Evolutionary conservation across 495 filamentous ascomycete species (phyloP).

Genomic region (Penicillium longicatenatum): DNA sequence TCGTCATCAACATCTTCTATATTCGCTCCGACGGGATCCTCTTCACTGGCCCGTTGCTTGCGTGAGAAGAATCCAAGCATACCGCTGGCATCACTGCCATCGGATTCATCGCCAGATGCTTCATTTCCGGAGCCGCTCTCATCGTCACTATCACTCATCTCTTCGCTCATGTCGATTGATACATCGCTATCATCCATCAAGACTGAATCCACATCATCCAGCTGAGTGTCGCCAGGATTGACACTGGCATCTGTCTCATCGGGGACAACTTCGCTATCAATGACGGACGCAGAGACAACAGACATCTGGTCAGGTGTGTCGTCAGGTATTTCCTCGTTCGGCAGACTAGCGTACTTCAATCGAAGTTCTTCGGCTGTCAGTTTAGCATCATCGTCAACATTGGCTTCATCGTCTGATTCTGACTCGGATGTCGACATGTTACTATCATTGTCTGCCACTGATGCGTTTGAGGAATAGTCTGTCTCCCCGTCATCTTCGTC

Average conservation of each 20-base stretch:
- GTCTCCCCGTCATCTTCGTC: slow-evolving; percentile 53
- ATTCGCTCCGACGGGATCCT: slow-evolving; percentile 32
- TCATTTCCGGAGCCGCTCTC: slow-evolving; percentile 50
- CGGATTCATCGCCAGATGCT: slow-evolving; percentile 37
- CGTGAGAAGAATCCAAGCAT: slow-evolving; percentile 67
- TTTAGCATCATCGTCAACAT: slow-evolving; percentile 66
- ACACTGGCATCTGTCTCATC: slow-evolving; percentile 31
- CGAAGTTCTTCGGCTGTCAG: slow-evolving; percentile 79
- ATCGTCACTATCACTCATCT: slow-evolving; percentile 70
- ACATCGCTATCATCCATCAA: slow-evolving; percentile 76
- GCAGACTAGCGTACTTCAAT: slow-evolving; percentile 76
- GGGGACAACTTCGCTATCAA: slow-evolving; percentile 22
- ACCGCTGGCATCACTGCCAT: slow-evolving; percentile 57
- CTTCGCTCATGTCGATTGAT: slow-evolving; percentile 88
- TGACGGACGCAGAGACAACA: slow-evolving; percentile 22
- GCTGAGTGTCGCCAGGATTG: slow-evolving; percentile 32
- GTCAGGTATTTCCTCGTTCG: slow-evolving; percentile 31
- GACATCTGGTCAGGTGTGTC: slow-evolving; percentile 29
- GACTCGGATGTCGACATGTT: slow-evolving; percentile 66
- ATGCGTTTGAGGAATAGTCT: slow-evolving; percentile 39
- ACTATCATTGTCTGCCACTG: slow-evolving; percentile 57
- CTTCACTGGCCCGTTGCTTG: slow-evolving; percentile 43
- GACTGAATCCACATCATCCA: slow-evolving; percentile 68
- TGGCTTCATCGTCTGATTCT: slow-evolving; percentile 45
- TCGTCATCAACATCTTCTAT: slow-evolving; percentile 28